Percentiles rank a stretch among this genome's conserved stretches.
These are phyloP conservation scores for Podaxis carcinomalis DNA, from an alignment of 768 basidiomycete species.

Conservation along the genomic window DNA sequence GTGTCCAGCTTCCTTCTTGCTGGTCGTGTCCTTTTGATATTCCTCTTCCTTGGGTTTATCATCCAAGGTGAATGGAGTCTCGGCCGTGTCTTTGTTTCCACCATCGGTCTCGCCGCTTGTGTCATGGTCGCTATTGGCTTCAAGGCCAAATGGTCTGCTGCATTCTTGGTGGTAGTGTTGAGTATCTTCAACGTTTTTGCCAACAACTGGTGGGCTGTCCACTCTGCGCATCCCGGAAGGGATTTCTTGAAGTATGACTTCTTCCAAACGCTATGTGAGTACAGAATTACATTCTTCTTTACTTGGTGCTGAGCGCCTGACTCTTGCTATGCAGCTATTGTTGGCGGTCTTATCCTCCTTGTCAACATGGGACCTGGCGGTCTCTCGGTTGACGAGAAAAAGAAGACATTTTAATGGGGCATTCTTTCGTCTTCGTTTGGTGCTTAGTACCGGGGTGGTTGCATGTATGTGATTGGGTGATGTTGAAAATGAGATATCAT, in stretches of 20 bases:
- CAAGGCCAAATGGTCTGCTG: slow-evolving; percentile 98
- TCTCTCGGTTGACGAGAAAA: slow-evolving; percentile 98
- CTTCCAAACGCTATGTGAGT: slow-evolving; percentile 89
- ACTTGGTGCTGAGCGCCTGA: neutral
- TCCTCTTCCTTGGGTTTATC: slow-evolving; percentile 98
- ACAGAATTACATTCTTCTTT: neutral
- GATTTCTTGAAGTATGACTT: slow-evolving; percentile 99
- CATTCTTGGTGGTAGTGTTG: slow-evolving; percentile 88
- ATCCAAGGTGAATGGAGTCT: slow-evolving; percentile 91
- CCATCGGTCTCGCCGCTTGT: slow-evolving; percentile 89
- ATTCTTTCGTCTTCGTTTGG: neutral
- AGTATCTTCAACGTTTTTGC: slow-evolving; percentile 96
- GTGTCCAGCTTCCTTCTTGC: slow-evolving; percentile 85
- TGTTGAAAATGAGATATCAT: neutral
- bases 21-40: slow-evolving; percentile 94
- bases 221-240: slow-evolving; percentile 87
- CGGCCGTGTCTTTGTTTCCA: slow-evolving; percentile 79
- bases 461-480: neutral
- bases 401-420: slow-evolving; percentile 75
- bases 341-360: slow-evolving; percentile 93
- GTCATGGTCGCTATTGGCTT: slow-evolving; percentile 97
- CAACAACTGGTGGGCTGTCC: slow-evolving; percentile 98
- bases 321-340: slow-evolving; percentile 55
- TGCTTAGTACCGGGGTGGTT: neutral
- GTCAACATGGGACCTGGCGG: slow-evolving; percentile 99